phyloP scores from a whole-genome alignment of 2,329 filamentous ascomycete genomes.

The Penicillium janthinellum region DNA sequence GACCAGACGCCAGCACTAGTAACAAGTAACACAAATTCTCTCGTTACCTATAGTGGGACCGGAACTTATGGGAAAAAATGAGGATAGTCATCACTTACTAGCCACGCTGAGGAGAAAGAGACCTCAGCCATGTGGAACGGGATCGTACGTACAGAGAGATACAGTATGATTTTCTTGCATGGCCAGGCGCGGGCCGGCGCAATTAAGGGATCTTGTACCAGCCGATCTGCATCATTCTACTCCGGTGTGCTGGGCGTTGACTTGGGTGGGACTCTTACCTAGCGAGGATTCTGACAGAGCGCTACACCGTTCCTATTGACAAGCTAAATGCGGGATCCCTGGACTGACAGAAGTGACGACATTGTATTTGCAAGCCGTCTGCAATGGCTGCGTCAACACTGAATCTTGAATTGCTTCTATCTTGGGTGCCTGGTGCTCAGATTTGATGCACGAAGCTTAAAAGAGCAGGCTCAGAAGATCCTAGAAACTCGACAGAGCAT shows the following conservation, averaged over 20 bases:
- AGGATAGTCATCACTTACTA: background rate
- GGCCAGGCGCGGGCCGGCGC: conserved; percentile 13
- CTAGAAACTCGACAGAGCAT: conserved; percentile 3
- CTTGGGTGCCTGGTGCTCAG: conserved; percentile 4
- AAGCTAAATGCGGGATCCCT: background rate
- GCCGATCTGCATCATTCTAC: conserved; percentile 5
- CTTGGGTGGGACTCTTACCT: background rate
- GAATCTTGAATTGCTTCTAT: conserved; percentile 3
- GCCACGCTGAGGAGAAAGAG: background rate
- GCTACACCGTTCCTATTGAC: conserved; percentile 7
- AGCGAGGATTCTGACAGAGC: background rate
- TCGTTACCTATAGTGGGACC: background rate
- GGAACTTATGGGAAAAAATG: background rate
- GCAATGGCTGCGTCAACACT: too few relatives aligned
- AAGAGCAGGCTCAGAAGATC: conserved; percentile 10
- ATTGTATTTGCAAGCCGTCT: background rate
- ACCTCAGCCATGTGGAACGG: conserved; percentile 17
- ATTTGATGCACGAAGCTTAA: conserved; percentile 12
- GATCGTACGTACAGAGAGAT: conserved; percentile 14
- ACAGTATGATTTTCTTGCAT: conserved; percentile 17
- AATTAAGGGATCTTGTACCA: conserved; percentile 3
- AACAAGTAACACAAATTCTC: background rate
- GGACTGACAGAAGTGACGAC: conserved; percentile 1
- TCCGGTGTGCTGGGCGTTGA: background rate
- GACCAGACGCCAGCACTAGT: background rate